Evolutionary conservation across 2,329 filamentous ascomycete genomes (phyloP).

Genomic region (Beauveria pseudobassiana): DNA sequence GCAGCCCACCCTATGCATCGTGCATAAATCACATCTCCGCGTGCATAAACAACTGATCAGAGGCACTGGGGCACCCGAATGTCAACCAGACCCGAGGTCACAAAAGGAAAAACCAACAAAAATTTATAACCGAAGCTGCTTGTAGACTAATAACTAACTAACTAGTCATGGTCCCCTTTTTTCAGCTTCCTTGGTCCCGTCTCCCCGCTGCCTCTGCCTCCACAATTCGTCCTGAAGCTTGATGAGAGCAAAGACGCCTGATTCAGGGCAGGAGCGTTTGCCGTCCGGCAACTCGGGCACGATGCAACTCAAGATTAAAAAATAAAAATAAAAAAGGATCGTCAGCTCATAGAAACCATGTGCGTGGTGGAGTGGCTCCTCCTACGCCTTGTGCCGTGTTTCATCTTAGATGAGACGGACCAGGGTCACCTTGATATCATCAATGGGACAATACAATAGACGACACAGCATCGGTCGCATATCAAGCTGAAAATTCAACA

Average conservation of each 20-base stretch:
- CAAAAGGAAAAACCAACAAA: neutral
- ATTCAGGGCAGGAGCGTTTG: no score
- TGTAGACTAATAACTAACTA: neutral
- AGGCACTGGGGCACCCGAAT: neutral
- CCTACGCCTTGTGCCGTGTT: neutral
- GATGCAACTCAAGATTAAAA: neutral
- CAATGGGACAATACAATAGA: neutral
- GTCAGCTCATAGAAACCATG: neutral
- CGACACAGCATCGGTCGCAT: neutral
- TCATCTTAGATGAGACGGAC: constrained; percentile 9
- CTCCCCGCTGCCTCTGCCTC: neutral
- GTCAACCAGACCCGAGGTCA: neutral
- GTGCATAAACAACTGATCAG: neutral
- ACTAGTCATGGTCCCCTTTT: neutral
- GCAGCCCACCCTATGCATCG: neutral
- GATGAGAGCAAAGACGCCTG: no score
- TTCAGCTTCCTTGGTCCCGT: neutral
- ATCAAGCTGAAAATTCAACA: neutral
- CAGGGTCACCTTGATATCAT: neutral
- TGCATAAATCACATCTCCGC: neutral
- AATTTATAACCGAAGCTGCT: neutral
- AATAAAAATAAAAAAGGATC: neutral
- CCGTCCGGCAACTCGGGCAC: neutral
- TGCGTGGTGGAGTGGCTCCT: neutral
- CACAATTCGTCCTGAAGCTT: no score